Percentiles rank a stretch among this genome's conserved stretches.
Evolutionary conservation across 2,329 filamentous ascomycete genomes (phyloP).

Genomic region (Nannizziopsis barbatae): DNA sequence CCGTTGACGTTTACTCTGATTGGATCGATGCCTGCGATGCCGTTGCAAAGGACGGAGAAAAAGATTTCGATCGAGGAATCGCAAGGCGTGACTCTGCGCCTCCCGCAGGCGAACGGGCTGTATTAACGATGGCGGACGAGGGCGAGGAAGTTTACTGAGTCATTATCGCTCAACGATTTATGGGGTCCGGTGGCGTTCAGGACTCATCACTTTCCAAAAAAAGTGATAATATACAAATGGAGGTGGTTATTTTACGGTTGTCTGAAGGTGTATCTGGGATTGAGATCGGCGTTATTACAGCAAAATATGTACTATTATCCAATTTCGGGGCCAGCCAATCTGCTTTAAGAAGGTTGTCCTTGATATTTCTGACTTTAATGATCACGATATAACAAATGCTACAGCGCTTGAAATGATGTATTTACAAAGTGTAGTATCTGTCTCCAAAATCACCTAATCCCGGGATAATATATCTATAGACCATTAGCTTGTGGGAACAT

Average conservation of each 20-base stretch:
- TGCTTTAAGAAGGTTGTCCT: background rate
- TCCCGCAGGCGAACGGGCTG: slow-evolving; percentile 2
- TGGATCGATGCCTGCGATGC: slow-evolving; percentile 92
- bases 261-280: no score
- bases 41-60: slow-evolving; percentile 49
- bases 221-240: background rate
- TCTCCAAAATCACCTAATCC: slow-evolving; percentile 93
- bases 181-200: slow-evolving; percentile 3
- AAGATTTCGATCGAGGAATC: slow-evolving; percentile 15
- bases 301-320: background rate
- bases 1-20: slow-evolving; percentile 92
- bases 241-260: background rate
- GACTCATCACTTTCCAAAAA: background rate
- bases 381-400: background rate
- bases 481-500: slow-evolving; percentile 13
- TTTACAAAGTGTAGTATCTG: slow-evolving; percentile 79
- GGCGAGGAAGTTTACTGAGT: slow-evolving; percentile 40
- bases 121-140: slow-evolving; percentile 17
- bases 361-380: background rate
- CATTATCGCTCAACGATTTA: background rate
- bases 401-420: background rate
- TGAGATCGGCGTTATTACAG: no score
- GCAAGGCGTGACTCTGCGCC: slow-evolving; percentile 9
- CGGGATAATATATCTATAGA: slow-evolving; percentile 75
- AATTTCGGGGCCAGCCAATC: background rate